Evolutionary conservation across 257 asterid species (phyloP), one percentile per base, ranked within the genome.

Genomic region (Capsicum baccatum): DNA sequence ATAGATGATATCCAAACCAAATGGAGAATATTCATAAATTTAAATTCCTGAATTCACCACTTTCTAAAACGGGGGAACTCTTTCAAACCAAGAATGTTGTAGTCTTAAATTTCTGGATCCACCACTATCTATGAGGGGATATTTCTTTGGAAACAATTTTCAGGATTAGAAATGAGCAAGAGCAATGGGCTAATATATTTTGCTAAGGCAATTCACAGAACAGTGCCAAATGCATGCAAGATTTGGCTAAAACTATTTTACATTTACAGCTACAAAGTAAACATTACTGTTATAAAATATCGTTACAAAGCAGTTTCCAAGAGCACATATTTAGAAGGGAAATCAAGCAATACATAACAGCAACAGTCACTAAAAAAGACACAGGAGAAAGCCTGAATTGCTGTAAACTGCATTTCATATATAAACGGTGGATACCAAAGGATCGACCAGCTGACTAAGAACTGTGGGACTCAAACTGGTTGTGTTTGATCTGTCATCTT

Each of bases 361-460:
- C 82, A 54, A 52, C 16, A 54, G 19, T 15, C 81, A 21, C 39
- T 48, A 8, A 6, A 48, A 42, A 48, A 50, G 26, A 76, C 50
- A 76, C 52, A 54, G 66, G 82, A 5, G 64, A 78, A 21, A 78
- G 9, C 82, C 66, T 2, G 26, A 54, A 78, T 78, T 78, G 82
- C 66, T 78, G 82, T 42, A 8, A 78, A 78, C 63, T 78, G 64
- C 50, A 74, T 50, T 74, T 74, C 47, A 50, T 74, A 52, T 13
- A 21, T 62, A 74, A 74, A 26, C 60, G 52, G 44, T 74, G 81
- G 42, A 74, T 12, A 21, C 79, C 79, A 9, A 47, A 71, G 6
- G 79, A 3, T 17, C 0, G 57, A 44, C 57, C 10, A 70, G 57
- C 2, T 71, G 37, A n/a, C 19, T 71, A 71, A 47, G 59, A 47